phyloP scores from a whole-genome alignment of 768 basidiomycete genomes.

The Daedalea quercina region DNA sequence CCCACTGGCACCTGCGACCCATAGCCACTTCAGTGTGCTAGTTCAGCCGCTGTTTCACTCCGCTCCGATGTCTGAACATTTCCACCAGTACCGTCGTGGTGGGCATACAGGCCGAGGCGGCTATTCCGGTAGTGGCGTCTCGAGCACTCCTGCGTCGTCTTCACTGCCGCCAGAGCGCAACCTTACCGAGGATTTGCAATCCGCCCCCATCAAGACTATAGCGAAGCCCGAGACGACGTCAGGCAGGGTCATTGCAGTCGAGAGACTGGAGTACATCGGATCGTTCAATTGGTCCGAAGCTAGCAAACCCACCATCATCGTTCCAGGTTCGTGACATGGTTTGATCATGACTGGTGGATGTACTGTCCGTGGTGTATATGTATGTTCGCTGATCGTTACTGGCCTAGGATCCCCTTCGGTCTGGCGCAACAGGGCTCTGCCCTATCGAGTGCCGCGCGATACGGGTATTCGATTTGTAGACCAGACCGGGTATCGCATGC shows the following conservation, averaged over 20 bases:
- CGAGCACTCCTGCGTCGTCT: neutral
- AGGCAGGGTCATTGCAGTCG: slow-evolving; percentile 4
- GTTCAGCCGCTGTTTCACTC: no score
- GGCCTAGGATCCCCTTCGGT: slow-evolving; percentile 48
- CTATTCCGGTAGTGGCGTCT: no score
- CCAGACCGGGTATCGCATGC: slow-evolving; percentile 47
- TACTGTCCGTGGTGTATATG: neutral
- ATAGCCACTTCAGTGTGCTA: no score
- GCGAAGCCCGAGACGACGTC: neutral
- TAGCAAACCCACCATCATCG: slow-evolving; percentile 39
- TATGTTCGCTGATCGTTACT: no score
- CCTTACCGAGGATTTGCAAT: slow-evolving; percentile 6
- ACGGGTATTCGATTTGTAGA: slow-evolving; percentile 43
- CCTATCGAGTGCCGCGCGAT: slow-evolving; percentile 51
- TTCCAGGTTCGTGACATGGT: slow-evolving; percentile 36
- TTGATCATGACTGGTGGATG: neutral
- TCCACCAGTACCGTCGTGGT: no score
- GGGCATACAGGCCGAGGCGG: no score
- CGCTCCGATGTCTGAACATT: no score
- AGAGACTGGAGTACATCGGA: slow-evolving; percentile 35
- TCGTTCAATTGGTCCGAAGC: slow-evolving; percentile 50
- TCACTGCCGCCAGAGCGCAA: slow-evolving; percentile 9
- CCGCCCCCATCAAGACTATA: slow-evolving; percentile 3
- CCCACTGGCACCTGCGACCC: no score
- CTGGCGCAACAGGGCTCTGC: slow-evolving; percentile 44